Evolutionary conservation across 2,329 filamentous ascomycete species (phyloP).

Genomic region (Biscogniauxia sp.): DNA sequence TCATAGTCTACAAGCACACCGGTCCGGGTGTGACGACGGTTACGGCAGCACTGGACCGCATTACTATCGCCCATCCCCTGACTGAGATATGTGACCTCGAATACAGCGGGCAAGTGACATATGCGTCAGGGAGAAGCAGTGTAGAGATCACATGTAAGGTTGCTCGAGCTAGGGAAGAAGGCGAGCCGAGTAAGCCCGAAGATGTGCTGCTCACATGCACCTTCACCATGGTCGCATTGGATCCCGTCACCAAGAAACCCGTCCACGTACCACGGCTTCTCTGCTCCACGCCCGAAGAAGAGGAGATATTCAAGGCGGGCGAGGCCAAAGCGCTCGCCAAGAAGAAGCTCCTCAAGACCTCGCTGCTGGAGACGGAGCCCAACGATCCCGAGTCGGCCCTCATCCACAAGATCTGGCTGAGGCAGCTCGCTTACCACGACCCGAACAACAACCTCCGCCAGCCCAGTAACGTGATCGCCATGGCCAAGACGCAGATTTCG

Average conservation of each 20-base stretch:
- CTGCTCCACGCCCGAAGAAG: slow-evolving; percentile 62
- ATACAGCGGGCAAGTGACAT: slow-evolving; percentile 61
- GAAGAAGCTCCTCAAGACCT: slow-evolving; percentile 59
- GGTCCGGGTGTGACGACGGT: slow-evolving; percentile 53
- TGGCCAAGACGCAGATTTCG: slow-evolving; percentile 56
- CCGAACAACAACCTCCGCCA: slow-evolving; percentile 32
- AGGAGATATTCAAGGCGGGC: slow-evolving; percentile 59
- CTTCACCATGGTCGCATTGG: slow-evolving; percentile 75
- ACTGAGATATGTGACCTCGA: slow-evolving; percentile 78
- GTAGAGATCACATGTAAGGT: slow-evolving; percentile 74
- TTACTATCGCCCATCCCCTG: slow-evolving; percentile 64
- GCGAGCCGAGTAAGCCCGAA: slow-evolving; percentile 47
- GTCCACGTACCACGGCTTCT: slow-evolving; percentile 57
- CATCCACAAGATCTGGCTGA: slow-evolving; percentile 72
- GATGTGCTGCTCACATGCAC: slow-evolving; percentile 48
- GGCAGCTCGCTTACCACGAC: slow-evolving; percentile 60
- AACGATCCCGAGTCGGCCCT: slow-evolving; percentile 69
- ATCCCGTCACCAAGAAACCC: slow-evolving; percentile 64
- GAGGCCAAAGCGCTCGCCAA: slow-evolving; percentile 59
- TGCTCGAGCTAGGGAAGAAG: slow-evolving; percentile 61
- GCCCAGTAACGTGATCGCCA: slow-evolving; percentile 47
- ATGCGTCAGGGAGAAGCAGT: slow-evolving; percentile 69
- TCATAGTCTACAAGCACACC: slow-evolving; percentile 70
- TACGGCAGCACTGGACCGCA: slow-evolving; percentile 49
- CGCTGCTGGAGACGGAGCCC: slow-evolving; percentile 64